Conservation (phyloP, 352 stramenopile species). For the Globisporangium echinulatum region DNA sequence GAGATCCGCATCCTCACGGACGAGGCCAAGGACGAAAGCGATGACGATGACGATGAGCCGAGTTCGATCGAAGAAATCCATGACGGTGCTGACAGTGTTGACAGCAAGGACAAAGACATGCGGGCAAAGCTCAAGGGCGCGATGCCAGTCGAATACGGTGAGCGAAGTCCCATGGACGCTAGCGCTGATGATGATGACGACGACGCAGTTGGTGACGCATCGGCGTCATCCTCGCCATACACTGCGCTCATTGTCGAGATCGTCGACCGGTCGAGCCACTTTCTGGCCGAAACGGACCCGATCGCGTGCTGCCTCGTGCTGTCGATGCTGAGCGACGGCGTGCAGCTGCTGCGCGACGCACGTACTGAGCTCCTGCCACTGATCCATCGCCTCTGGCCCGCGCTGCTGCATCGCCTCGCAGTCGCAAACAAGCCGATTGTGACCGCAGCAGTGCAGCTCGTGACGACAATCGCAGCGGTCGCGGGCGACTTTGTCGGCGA, state of each 20-base stretch:
- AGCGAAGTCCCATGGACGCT: slow-evolving; percentile 17
- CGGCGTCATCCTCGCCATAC: slow-evolving; percentile 22
- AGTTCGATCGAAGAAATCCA: slow-evolving; percentile 7
- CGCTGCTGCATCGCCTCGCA: slow-evolving; percentile 50
- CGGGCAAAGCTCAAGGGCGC: slow-evolving; percentile 38
- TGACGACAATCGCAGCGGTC: slow-evolving; percentile 42
- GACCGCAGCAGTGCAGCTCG: slow-evolving; percentile 37
- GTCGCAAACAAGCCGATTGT: slow-evolving; percentile 61
- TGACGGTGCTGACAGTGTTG: background rate
- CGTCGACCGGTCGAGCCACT: slow-evolving; percentile 70
- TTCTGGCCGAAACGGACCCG: slow-evolving; percentile 59
- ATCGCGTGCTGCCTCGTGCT: slow-evolving; percentile 70
- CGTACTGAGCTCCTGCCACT: slow-evolving; percentile 61
- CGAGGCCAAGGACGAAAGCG: slow-evolving; percentile 20
- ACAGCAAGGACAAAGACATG: slow-evolving; percentile 1
- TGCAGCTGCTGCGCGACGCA: slow-evolving; percentile 36
- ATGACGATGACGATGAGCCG: background rate
- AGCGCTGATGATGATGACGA: slow-evolving; percentile 22
- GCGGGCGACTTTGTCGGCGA: slow-evolving; percentile 78
- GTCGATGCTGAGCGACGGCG: slow-evolving; percentile 56
- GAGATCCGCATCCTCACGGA: slow-evolving; percentile 54
- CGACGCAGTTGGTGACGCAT: background rate
- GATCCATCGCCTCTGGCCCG: slow-evolving; percentile 68
- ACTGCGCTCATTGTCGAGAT: slow-evolving; percentile 61
- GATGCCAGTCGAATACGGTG: slow-evolving; percentile 65